A percentile compares a stretch with the other conserved stretches of the same genome.
Conservation (phyloP, 176 grass and related monocot species). For the Stipa capillata region DNA sequence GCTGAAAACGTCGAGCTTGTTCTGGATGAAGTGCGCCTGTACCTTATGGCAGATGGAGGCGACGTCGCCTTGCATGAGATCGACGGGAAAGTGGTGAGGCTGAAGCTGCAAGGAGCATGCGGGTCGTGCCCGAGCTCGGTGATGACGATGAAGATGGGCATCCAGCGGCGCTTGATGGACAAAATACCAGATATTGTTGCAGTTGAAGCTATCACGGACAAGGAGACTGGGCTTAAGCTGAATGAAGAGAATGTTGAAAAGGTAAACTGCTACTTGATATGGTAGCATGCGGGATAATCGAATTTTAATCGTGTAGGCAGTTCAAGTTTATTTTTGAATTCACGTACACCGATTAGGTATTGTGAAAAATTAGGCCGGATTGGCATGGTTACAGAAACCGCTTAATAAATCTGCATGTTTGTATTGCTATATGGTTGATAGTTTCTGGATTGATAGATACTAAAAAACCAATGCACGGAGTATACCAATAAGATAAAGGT, state of each 20-base stretch:
- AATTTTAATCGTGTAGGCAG: no score
- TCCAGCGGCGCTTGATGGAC: conserved; percentile 63
- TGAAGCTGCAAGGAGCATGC: conserved; percentile 73
- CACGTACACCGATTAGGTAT: no score
- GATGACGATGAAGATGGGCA: conserved; percentile 67
- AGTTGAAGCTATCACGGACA: conserved; percentile 46
- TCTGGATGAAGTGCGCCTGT: conserved; percentile 65
- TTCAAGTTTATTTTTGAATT: no score
- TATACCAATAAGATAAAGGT: no score
- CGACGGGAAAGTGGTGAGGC: conserved; percentile 52
- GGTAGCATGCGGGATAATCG: background rate
- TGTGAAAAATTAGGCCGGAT: no score
- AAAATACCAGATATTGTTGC: conserved; percentile 71
- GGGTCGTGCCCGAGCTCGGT: conserved; percentile 63
- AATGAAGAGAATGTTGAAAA: conserved; percentile 66
- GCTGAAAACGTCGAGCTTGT: conserved; percentile 52
- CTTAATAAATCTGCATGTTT: no score
- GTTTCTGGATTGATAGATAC: no score
- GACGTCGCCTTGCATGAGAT: conserved; percentile 72
- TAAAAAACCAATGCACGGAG: no score
- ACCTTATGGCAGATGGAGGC: conserved; percentile 75
- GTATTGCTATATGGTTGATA: no score
- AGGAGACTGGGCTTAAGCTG: conserved; percentile 54
- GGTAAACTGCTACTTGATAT: conserved; percentile 21
- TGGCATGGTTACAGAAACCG: no score